Percentiles rank a stretch among this genome's conserved stretches.
These are phyloP conservation scores for Nematodospora anomalae DNA, from an alignment of 1,139 yeast genomes.

Conservation along the genomic window DNA sequence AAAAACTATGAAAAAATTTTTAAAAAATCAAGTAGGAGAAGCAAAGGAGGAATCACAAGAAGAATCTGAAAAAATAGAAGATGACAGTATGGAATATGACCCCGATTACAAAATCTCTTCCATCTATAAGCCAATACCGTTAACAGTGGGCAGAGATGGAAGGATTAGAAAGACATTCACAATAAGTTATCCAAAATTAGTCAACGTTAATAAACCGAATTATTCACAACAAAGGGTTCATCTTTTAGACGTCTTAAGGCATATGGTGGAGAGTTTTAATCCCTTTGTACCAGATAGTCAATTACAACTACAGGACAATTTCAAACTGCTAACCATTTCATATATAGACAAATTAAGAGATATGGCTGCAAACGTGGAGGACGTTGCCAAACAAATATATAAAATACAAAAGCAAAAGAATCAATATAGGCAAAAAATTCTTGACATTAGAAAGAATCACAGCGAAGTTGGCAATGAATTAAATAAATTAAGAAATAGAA, in stretches of 20 bases:
- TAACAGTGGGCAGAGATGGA: slow-evolving; percentile 1
- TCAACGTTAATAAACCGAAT: slow-evolving; percentile 3
- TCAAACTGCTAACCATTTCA: slow-evolving; percentile 30
- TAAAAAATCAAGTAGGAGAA: neutral
- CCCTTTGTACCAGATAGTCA: slow-evolving; percentile 26
- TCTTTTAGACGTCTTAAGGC: slow-evolving; percentile 36
- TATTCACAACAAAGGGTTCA: slow-evolving; percentile 5
- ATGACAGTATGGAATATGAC: neutral
- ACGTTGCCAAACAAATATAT: slow-evolving; percentile 36
- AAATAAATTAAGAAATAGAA: slow-evolving; percentile 35
- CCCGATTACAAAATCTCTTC: neutral
- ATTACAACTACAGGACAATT: slow-evolving; percentile 27
- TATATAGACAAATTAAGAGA: slow-evolving; percentile 35
- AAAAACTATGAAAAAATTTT: neutral
- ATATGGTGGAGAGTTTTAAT: slow-evolving; percentile 29
- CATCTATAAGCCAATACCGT: neutral
- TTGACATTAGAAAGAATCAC: slow-evolving; percentile 39
- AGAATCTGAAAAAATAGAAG: neutral
- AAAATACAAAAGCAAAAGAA: slow-evolving; percentile 42
- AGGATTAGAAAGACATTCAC: slow-evolving; percentile 2
- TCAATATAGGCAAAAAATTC: slow-evolving; percentile 39
- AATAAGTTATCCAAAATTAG: slow-evolving; percentile 9
- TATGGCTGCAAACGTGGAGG: slow-evolving; percentile 42
- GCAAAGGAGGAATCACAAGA: neutral
- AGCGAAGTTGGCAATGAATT: slow-evolving; percentile 39